Evolutionary conservation across 1,139 yeast species (phyloP).

Genomic region (Scheffersomyces stambukii): DNA sequence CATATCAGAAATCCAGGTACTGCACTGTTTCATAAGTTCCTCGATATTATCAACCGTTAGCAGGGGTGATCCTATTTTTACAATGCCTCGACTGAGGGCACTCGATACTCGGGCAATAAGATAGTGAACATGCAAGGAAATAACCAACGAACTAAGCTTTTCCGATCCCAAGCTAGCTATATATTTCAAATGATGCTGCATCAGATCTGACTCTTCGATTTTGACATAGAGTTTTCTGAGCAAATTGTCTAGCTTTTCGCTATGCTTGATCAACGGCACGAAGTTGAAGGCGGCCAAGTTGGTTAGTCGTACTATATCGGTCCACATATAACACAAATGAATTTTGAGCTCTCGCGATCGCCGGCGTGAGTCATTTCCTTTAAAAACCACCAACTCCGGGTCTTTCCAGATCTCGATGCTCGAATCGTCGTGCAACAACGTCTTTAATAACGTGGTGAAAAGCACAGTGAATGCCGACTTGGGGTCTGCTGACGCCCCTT

Average conservation of each 20-base stretch:
- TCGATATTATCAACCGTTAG: constrained; percentile 22
- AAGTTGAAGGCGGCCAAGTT: constrained; percentile 29
- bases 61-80: constrained; percentile 18
- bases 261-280: constrained; percentile 20
- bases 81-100: constrained; percentile 22
- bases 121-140: constrained; percentile 24
- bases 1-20: constrained; percentile 22
- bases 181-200: constrained; percentile 25
- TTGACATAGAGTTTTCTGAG: constrained; percentile 17
- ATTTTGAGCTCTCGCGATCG: constrained; percentile 24
- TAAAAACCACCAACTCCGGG: constrained; percentile 25
- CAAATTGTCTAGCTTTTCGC: constrained; percentile 18
- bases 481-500: constrained; percentile 13
- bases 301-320: constrained; percentile 28
- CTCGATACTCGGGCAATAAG: constrained; percentile 24
- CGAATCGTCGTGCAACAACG: constrained; percentile 13
- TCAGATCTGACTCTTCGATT: constrained; percentile 24
- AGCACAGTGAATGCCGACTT: constrained; percentile 15
- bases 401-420: constrained; percentile 34
- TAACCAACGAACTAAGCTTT: constrained; percentile 16
- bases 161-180: constrained; percentile 15
- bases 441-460: constrained; percentile 15
- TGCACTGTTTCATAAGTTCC: constrained; percentile 17
- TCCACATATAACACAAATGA: constrained; percentile 35
- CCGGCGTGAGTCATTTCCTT: constrained; percentile 14